Conservation (phyloP, 345 rosid genomes). For the Gynandropsis gynandra region DNA sequence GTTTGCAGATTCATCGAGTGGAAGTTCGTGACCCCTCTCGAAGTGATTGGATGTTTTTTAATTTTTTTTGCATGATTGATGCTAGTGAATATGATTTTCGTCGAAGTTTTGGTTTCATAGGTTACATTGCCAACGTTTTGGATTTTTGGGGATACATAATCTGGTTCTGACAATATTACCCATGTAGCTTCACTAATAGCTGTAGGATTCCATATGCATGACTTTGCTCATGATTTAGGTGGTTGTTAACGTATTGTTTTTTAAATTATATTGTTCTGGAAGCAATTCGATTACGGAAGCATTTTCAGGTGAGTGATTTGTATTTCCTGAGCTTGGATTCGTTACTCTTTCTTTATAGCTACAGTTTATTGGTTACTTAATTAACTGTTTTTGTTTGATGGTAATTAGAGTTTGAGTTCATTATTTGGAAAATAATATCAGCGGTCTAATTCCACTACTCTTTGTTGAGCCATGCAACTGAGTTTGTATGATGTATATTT, state of each 20-base stretch:
- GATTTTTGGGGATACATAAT: neutral
- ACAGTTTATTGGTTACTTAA: slow-evolving; percentile 8
- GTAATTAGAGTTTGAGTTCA: neutral
- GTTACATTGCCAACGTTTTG: neutral
- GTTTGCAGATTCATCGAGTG: neutral
- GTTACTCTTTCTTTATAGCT: neutral
- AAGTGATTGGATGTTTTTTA: slow-evolving; percentile 15
- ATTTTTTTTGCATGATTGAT: slow-evolving; percentile 15
- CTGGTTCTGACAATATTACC: neutral
- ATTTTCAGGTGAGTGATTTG: neutral
- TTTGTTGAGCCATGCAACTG: neutral
- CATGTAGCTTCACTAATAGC: neutral
- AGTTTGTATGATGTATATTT: neutral
- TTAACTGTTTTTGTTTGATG: slow-evolving; percentile 6
- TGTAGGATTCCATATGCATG: no score
- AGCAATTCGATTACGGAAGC: slow-evolving; percentile 8
- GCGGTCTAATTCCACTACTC: neutral
- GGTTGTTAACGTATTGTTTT: neutral
- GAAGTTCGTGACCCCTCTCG: neutral
- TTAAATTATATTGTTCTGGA: neutral
- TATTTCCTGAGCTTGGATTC: slow-evolving; percentile 1
- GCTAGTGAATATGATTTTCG: neutral
- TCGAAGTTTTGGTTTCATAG: slow-evolving; percentile 5
- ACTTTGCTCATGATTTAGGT: neutral
- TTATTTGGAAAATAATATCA: neutral